Base-by-base conservation (phyloP, 164 flowering plant genomes). In the Euptelea pleiosperma region DNA sequence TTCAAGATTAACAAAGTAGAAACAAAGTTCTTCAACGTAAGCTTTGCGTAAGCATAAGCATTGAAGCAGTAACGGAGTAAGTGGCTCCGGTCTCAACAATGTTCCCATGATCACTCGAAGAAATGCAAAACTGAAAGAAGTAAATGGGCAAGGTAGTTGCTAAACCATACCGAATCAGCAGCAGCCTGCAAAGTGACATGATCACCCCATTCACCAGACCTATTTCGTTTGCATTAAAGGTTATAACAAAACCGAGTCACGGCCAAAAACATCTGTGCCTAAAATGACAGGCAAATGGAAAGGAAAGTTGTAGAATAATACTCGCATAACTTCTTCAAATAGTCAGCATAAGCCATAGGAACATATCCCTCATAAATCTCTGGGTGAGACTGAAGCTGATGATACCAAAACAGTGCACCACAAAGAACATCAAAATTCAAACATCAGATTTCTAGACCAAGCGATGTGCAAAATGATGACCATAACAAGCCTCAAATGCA, bases 171-270 rank as follows among this genome's bases (percentile, higher is more conserved):
- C 75, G 77, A 77, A 74, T 92, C 98, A 61, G 97, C 91, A 60
- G 96, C 93, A 60, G 98, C 96, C 73, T 92, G 98, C 68, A 82
- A 63, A 3, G 86, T 79, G 69, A 82, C 82, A 70, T 82, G 98
- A 74, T 91, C 98, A 64, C 98, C 98, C 98, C 98, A 92, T 73
- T 92, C 96, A 57, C 96, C 98, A 68, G 43, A 61, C 78, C 98
- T 92, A 56, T 65, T 42, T 63, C 55, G 70, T 54, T 53, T 29
- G 66, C 40, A 48, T 25, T n/a, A 49, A 30, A 50, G 11, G 41
- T 24, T 59, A 28, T 50, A 68, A 55, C 39, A 67, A n/a, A 34
- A 37, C 24, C 22, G 26, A 18, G 15, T 45, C 46, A 36, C 14
- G 31, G 16, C 30, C 64, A 42, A 34, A 36, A 43, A 5, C 18